These are phyloP conservation scores for Trifolium repens DNA, from an alignment of 306 rosid genomes.

Conservation along the genomic window DNA sequence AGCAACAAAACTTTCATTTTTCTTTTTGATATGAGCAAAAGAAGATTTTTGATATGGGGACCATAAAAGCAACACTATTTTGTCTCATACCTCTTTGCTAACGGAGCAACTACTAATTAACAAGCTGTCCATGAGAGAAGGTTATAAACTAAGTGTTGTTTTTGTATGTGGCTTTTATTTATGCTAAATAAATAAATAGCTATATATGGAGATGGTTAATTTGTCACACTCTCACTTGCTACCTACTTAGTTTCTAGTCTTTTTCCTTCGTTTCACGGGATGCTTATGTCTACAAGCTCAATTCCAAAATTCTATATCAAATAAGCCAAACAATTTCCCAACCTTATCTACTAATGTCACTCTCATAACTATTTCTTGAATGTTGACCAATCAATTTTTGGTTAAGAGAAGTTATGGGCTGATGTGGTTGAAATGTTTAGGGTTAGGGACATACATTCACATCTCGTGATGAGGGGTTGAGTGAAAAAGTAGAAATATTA, in stretches of 20 bases:
- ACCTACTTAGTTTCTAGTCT: constrained; percentile 31
- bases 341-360: constrained; percentile 17
- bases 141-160: not conserved
- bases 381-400: constrained; percentile 6
- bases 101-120: not conserved
- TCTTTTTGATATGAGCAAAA: not conserved
- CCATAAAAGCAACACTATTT: constrained; percentile 1
- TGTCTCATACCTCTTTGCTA: constrained; percentile 28
- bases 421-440: constrained; percentile 11
- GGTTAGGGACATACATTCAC: constrained; percentile 7
- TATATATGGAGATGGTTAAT: not conserved
- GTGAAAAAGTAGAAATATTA: too few species aligned
- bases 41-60: constrained; percentile 18
- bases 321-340: constrained; percentile 39
- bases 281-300: constrained; percentile 22
- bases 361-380: constrained; percentile 18
- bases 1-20: not conserved
- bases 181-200: not conserved
- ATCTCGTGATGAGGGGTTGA: not conserved
- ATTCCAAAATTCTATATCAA: constrained; percentile 16
- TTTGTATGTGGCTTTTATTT: constrained; percentile 11
- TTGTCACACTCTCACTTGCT: constrained; percentile 22
- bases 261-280: constrained; percentile 43
- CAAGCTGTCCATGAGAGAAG: constrained; percentile 15
- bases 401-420: not conserved